A percentile compares a stretch with the other conserved stretches of the same genome.
Evolutionary conservation across 345 rosid species (phyloP).

Genomic region (Aurinia saxatilis): DNA sequence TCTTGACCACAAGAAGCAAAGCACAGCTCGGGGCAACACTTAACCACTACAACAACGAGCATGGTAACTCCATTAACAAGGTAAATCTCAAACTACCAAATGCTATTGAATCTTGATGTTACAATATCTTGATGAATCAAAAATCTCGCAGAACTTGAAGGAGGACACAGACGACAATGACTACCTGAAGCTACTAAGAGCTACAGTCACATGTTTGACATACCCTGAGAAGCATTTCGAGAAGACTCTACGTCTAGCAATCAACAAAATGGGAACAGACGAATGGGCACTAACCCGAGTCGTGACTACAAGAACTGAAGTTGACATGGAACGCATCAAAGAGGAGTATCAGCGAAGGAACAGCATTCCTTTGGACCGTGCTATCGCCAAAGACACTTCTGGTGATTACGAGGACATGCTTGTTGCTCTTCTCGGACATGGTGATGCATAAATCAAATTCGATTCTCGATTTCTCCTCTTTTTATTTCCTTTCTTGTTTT

Average conservation of each 20-base stretch:
- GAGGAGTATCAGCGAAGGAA: constrained; percentile 58
- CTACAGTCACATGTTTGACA: constrained; percentile 51
- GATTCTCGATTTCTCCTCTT: neutral
- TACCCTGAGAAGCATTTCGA: constrained; percentile 56
- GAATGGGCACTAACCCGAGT: constrained; percentile 75
- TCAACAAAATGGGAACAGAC: constrained; percentile 64
- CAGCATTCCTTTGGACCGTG: constrained; percentile 51
- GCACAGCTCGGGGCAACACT: constrained; percentile 78
- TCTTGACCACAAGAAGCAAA: constrained; percentile 77
- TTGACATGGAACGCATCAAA: constrained; percentile 57
- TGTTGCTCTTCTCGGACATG: constrained; percentile 49
- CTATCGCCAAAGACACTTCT: constrained; percentile 53
- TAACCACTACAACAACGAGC: constrained; percentile 68
- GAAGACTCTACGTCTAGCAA: constrained; percentile 55
- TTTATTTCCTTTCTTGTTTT: neutral
- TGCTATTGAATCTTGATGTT: neutral
- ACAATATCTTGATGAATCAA: neutral
- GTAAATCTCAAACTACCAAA: constrained; percentile 24
- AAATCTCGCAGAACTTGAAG: constrained; percentile 45
- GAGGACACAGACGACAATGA: constrained; percentile 53
- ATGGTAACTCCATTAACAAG: constrained; percentile 80
- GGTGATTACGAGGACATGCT: constrained; percentile 69
- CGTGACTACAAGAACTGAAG: constrained; percentile 62
- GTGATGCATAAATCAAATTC: constrained; percentile 32
- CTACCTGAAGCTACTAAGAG: constrained; percentile 48